Base-by-base conservation (phyloP, 441 rosid genomes). In the Daphne laureola region DNA sequence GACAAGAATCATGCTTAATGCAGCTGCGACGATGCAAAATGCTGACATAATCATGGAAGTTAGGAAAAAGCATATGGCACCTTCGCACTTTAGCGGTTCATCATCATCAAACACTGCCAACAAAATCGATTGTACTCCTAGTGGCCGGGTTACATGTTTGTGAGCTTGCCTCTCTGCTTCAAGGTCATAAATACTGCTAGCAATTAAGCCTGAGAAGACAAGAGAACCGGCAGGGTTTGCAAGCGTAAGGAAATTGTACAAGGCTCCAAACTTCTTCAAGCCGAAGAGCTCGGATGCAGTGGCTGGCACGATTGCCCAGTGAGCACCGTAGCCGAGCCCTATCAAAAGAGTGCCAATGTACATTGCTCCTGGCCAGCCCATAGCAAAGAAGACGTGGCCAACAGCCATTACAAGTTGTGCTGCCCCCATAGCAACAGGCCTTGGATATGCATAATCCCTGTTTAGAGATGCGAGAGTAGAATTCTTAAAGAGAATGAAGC, bases 301-400 rank as follows among this genome's bases (percentile, higher is more conserved):
- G 9, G 97, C 97, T 9, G 99, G 97, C 47, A 93, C 89, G 46
- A 93, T 90, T 7, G 96, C 97, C 99, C 96, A 90, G 47, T 90
- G 97, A 8, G 99, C 83, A 18, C 97, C 96, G 49, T 93, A 90
- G 35, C 96, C 89, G 1, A 90, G 90, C 21, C 99, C 96, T 9
- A 87, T 84, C 72, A 93, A 53, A 46, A 87, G 68, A 5, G 96
- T 94, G 43, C 95, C 96, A 14, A 86, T 66, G 63, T 94, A 57
- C 89, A 94, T 79, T 1, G 89, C 84, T 26, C 94, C 91, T 3
- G 98, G 88, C 98, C 98, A 90, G 49, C 98, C 98, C 27, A 73
- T 74, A 23, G 90, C 94, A 25, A 82, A 78, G 80, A 83, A 87
- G 49, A 90, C 23, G 23, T 87, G 95, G 27, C 97, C 99, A 4